Conservation (phyloP, 805 yeast species). For the Spathaspora sp. region DNA sequence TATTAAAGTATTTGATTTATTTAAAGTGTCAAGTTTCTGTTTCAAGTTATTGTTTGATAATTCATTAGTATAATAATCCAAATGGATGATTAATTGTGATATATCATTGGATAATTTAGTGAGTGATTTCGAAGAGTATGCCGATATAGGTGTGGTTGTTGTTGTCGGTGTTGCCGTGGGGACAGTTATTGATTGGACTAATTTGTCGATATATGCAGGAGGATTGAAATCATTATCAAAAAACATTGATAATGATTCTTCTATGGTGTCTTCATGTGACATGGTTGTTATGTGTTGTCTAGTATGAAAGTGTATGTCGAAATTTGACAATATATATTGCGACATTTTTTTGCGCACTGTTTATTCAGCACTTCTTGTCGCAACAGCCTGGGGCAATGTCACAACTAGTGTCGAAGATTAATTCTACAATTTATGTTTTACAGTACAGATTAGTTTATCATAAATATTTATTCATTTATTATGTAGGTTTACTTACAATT, state of each 20-base stretch:
- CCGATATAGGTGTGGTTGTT: slow-evolving; percentile 3
- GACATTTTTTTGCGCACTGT: too few species aligned
- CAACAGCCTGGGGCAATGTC: too few species aligned
- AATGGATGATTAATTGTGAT: slow-evolving; percentile 49
- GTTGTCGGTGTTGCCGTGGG: slow-evolving; percentile 6
- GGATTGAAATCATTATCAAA: slow-evolving; percentile 66
- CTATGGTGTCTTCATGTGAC: slow-evolving; percentile 4
- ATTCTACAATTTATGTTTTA: background rate
- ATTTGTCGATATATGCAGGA: slow-evolving; percentile 60
- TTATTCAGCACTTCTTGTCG: too few species aligned
- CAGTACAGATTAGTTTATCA: background rate
- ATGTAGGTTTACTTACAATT: slow-evolving; percentile 25
- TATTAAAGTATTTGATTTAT: slow-evolving; percentile 27
- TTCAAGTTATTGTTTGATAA: slow-evolving; percentile 45
- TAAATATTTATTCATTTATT: background rate
- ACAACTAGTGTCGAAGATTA: too few species aligned
- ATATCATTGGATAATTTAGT: slow-evolving; percentile 45
- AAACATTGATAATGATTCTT: slow-evolving; percentile 58
- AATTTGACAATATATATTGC: too few species aligned
- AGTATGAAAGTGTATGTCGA: background rate
- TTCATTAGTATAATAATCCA: slow-evolving; percentile 62
- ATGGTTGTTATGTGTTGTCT: background rate
- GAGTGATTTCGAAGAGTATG: slow-evolving; percentile 13
- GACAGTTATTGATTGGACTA: slow-evolving; percentile 39
- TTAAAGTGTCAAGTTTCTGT: slow-evolving; percentile 44